Evolutionary conservation across 202 grass and related monocot species (phyloP), one percentile per base, ranked within the genome.

Genomic region (Tripidium arundinaceum): DNA sequence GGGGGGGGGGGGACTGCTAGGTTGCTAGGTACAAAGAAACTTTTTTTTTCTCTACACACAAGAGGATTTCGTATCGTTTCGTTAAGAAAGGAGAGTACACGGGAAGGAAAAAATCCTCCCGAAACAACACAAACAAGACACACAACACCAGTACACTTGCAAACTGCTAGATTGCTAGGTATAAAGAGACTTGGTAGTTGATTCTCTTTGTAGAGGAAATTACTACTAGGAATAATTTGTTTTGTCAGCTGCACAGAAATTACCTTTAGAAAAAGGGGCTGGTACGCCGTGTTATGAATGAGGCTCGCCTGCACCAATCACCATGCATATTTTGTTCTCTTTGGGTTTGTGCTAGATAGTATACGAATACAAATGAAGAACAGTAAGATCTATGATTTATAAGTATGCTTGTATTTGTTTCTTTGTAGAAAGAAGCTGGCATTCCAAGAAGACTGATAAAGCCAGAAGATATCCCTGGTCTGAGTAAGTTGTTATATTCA

Each of bases 341-440:
- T 83, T 66, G 36, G 3, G 8, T 86, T 85, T 88, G 43, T 81
- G 65, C 11, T 87, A 39, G 34, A 77, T 75, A 49, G 2, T n/a
- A 39, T n/a, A 39, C 0, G 2, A 18, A 58, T 58, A 11, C 8
- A 46, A 26, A 70, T 59, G 65, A 62, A 55, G 25, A 65, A 42
- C 59, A 65, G 15, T 69, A 33, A 66, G 68, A 65, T 62, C 24
- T 72, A 72, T 65, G 37, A 40, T 49, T 58, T 77, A 25, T 62
- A 36, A 55, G 9, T 59, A 21, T 54, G 49, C 50, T 54, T 19
- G 22, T 55, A 22, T 55, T 79, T 75, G 4, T 13, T 82, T 57
- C 65, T 85, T 83, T 91, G 65, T 83, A 99, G 96, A 99, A 99
- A 89, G 96, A 99, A 72, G 95, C 92, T 12, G 88, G 92, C 65